Base-by-base conservation (phyloP, 2,329 filamentous ascomycete species). In the Endoconidiophora laricicola region DNA sequence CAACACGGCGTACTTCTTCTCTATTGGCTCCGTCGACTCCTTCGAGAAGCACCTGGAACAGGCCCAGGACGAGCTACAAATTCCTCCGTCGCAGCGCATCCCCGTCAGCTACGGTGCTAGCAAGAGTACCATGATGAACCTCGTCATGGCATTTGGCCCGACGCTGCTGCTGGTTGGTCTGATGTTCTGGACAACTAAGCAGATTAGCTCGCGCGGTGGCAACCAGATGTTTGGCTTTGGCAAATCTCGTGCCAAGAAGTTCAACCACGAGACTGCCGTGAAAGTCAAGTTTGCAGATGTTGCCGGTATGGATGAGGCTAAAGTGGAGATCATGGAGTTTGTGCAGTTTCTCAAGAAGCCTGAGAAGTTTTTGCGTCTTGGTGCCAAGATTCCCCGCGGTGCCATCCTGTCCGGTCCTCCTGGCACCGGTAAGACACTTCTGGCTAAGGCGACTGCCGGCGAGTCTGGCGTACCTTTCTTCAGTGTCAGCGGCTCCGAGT, bases 241-340 rank as follows among this genome's bases (percentile, higher is more conserved):
- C 58, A 90, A 91, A 73, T 95, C 87, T 66, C 81, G 86, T 59
- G 91, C 91, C 23, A 96, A 94, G 72, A 83, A 85, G 60, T 98
- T 96, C 72, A 98, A 95, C 64, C 88, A 95, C 58, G 91, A 98
- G 70, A 86, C 85, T 9, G 86, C 91, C 52, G 77, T 98, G 69
- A 94, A 94, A 68, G 88, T 93, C 65, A 96, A 95, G 66, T 98
- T 98, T 63, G 72, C 85, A 44, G 91, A 98, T 62, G 91, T 98
- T 41, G 91, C 91, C 40, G 91, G 91, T 57, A 90, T 96, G 80
- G 91, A 98, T 63, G 91, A 98, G 67, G 91, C 91, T 52, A 98
- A 98, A 73, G 72, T 80, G 51, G 91, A 98, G 66, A 98, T 98
- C 58, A 95, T 96, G 87, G 91, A 98, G 66, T 98, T 98, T 60